Conservation (phyloP, 2,329 filamentous ascomycete genomes). For the Chaetomium olivaceum region DNA sequence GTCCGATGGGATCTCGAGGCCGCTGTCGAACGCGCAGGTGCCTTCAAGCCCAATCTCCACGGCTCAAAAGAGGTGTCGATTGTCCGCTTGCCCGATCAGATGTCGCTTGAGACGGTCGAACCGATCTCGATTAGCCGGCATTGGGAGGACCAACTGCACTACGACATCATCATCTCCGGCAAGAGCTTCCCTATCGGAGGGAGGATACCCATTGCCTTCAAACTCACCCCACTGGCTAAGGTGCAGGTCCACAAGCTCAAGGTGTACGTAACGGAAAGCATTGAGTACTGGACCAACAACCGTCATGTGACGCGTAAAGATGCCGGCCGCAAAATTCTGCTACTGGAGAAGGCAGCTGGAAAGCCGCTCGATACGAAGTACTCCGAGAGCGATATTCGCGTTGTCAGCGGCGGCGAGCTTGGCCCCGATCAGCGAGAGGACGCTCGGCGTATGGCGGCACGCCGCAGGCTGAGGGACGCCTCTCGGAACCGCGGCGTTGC, state of each 20-base stretch:
- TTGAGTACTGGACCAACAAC: conserved; percentile 87
- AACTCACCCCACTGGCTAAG: conserved; percentile 87
- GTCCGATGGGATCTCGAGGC: conserved; percentile 89
- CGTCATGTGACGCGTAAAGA: conserved; percentile 83
- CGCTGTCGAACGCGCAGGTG: conserved; percentile 79
- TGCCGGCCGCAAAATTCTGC: conserved; percentile 76
- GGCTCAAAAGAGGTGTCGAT: conserved; percentile 80
- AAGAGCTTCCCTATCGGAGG: conserved; percentile 90
- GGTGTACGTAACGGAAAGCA: conserved; percentile 84
- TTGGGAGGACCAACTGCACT: conserved; percentile 94
- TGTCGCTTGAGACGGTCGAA: conserved; percentile 86
- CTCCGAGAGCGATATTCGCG: conserved; percentile 71
- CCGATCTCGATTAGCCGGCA: conserved; percentile 90
- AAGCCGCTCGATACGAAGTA: conserved; percentile 72
- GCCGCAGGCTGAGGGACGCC: conserved; percentile 57
- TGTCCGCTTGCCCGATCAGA: conserved; percentile 81
- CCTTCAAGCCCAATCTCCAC: conserved; percentile 84
- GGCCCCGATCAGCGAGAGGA: conserved; percentile 50
- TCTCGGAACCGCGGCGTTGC: conserved; percentile 43
- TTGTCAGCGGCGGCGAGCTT: conserved; percentile 79
- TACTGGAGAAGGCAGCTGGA: conserved; percentile 87
- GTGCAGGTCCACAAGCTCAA: conserved; percentile 92
- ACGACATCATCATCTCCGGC: conserved; percentile 93
- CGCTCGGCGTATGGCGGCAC: conserved; percentile 49
- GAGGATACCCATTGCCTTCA: conserved; percentile 90